Conservation (phyloP, 1,139 yeast species). For the Suhomyces coccinellae region DNA sequence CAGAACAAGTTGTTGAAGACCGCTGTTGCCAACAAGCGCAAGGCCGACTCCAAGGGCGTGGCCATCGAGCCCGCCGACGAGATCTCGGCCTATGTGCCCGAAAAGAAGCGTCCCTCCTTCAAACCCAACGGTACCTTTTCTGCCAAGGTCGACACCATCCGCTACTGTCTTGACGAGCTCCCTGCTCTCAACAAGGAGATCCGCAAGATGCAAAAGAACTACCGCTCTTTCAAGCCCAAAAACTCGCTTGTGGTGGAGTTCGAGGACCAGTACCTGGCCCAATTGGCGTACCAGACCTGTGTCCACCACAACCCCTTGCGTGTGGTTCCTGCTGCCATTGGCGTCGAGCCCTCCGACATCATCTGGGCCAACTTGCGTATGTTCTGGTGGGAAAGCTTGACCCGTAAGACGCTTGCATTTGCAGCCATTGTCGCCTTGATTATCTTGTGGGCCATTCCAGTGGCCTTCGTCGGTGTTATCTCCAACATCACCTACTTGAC, state of each 20-base stretch:
- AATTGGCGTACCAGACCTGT: conserved; percentile 63
- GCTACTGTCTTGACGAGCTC: conserved; percentile 55
- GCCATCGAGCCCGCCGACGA: conserved; percentile 50
- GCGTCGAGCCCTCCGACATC: conserved; percentile 62
- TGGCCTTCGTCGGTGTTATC: conserved; percentile 90
- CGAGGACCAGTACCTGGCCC: conserved; percentile 69
- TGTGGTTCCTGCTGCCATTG: conserved; percentile 51
- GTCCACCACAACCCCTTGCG: conserved; percentile 55
- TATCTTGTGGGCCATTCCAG: conserved; percentile 92
- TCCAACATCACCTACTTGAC: conserved; percentile 80
- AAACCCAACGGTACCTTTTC: conserved; percentile 55
- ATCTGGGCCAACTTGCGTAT: conserved; percentile 71
- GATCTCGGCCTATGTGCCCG: conserved; percentile 67
- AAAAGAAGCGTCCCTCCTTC: conserved; percentile 74
- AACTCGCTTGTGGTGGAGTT: conserved; percentile 71
- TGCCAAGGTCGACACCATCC: conserved; percentile 61
- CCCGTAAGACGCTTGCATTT: conserved; percentile 58
- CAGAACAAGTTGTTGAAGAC: conserved; percentile 58
- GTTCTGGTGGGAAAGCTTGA: conserved; percentile 80
- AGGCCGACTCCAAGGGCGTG: conserved; percentile 62
- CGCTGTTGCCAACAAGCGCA: conserved; percentile 62
- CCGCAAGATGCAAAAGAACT: conserved; percentile 48
- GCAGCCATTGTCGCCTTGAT: conserved; percentile 60
- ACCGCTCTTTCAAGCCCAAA: conserved; percentile 43
- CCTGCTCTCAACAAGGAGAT: conserved; percentile 59